A percentile compares a stretch with the other conserved stretches of the same genome.
These are phyloP conservation scores for Yamadazyma insecticola DNA, from an alignment of 805 yeast genomes.

Conservation along the genomic window DNA sequence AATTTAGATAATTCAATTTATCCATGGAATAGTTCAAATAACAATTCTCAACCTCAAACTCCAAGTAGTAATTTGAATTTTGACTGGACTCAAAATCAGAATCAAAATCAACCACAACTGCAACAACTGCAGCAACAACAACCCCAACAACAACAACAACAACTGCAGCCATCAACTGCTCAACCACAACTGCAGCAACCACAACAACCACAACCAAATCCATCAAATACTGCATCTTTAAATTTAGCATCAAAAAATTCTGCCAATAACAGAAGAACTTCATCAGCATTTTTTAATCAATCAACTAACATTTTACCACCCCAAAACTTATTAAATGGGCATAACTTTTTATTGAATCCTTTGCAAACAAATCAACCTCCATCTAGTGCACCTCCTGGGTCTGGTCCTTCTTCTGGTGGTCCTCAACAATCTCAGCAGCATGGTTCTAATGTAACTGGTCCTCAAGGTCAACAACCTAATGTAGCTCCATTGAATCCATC, in stretches of 20 bases:
- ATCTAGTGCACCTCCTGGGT: slow-evolving; percentile 3
- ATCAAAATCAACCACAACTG: slow-evolving; percentile 3
- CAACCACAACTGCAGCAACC: slow-evolving; percentile 1
- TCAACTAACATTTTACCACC: not conserved
- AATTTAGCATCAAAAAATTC: slow-evolving; percentile 10
- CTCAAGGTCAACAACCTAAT: slow-evolving; percentile 1
- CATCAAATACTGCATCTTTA: slow-evolving; percentile 17
- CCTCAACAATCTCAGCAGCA: slow-evolving; percentile 8
- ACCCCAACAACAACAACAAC: slow-evolving; percentile 4
- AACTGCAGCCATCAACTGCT: slow-evolving; percentile 2
- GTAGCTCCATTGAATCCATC: slow-evolving; percentile 1
- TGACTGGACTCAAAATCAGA: slow-evolving; percentile 11
- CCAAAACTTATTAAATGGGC: not conserved
- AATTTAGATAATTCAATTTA: slow-evolving; percentile 6
- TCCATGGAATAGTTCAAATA: slow-evolving; percentile 3
- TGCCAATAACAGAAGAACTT: slow-evolving; percentile 46
- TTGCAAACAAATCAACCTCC: not conserved
- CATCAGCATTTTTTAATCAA: slow-evolving; percentile 43
- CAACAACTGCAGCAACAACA: slow-evolving; percentile 9
- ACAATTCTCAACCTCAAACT: slow-evolving; percentile 13
- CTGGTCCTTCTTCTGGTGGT: too few species aligned
- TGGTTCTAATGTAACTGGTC: too few species aligned
- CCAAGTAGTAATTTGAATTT: slow-evolving; percentile 10
- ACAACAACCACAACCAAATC: slow-evolving; percentile 8
- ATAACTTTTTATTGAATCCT: too few species aligned